These are phyloP conservation scores for Monosporascus sp. DNA, from an alignment of 2,329 filamentous ascomycete species.

Conservation along the genomic window DNA sequence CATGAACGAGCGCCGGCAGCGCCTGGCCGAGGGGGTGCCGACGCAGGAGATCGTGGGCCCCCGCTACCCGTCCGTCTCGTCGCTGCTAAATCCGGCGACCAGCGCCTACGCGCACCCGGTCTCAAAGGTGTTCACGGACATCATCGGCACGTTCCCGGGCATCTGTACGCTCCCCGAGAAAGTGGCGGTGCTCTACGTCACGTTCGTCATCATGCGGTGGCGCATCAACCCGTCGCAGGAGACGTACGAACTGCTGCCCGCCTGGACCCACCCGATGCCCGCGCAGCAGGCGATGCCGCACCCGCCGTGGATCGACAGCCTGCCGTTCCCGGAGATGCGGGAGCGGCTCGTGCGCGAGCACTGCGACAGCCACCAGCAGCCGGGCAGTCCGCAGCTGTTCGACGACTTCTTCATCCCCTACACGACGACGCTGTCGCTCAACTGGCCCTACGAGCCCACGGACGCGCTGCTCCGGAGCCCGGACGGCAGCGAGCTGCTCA, in stretches of 20 bases:
- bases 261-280: slow-evolving; percentile 63
- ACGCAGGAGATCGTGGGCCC: slow-evolving; percentile 66
- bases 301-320: slow-evolving; percentile 75
- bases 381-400: slow-evolving; percentile 49
- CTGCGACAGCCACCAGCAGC: slow-evolving; percentile 6
- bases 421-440: slow-evolving; percentile 68
- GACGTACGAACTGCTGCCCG: slow-evolving; percentile 72
- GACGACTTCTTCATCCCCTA: slow-evolving; percentile 81
- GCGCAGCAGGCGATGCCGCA: slow-evolving; percentile 64
- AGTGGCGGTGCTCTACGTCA: slow-evolving; percentile 74
- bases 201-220: slow-evolving; percentile 87
- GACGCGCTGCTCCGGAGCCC: slow-evolving; percentile 61
- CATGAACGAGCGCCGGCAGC: slow-evolving; percentile 61
- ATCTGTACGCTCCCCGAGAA: slow-evolving; percentile 75
- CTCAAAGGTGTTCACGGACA: slow-evolving; percentile 80
- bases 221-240: slow-evolving; percentile 72
- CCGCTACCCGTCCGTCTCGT: slow-evolving; percentile 72
- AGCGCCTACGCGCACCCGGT: slow-evolving; percentile 65
- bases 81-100: slow-evolving; percentile 66
- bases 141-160: slow-evolving; percentile 76
- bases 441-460: slow-evolving; percentile 76
- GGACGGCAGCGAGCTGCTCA: slow-evolving; percentile 60
- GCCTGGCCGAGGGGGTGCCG: slow-evolving; percentile 59
- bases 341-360: slow-evolving; percentile 35
- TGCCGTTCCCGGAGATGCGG: slow-evolving; percentile 75